Conservation (phyloP, 352 stramenopile species). For the Phytophthora ramorum region DNA sequence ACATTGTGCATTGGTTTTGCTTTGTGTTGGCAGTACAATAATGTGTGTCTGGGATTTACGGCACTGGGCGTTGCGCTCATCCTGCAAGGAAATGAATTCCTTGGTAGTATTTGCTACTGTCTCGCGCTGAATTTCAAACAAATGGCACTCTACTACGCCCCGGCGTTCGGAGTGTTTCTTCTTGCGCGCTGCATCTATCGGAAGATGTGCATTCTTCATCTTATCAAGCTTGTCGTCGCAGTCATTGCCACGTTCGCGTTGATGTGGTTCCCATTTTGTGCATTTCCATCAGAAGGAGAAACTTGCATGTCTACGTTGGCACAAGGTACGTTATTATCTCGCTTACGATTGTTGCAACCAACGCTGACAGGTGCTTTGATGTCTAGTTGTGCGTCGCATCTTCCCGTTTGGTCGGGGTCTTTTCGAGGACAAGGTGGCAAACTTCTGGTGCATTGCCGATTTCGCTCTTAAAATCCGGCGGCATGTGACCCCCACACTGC, state of each 20-base stretch:
- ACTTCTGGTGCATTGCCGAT: conserved; percentile 95
- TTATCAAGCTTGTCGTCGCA: conserved; percentile 80
- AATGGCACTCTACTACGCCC: conserved; percentile 99
- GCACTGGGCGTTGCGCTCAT: conserved; percentile 76
- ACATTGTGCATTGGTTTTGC: background rate
- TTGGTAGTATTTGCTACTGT: conserved; percentile 89
- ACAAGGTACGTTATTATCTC: conserved; percentile 57
- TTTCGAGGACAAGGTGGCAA: conserved; percentile 99
- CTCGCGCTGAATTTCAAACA: conserved; percentile 99
- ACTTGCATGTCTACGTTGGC: conserved; percentile 65
- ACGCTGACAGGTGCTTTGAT: conserved; percentile 7
- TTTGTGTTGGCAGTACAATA: conserved; percentile 92
- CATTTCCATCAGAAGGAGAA: conserved; percentile 45
- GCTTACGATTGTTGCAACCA: background rate
- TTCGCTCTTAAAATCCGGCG: conserved; percentile 78
- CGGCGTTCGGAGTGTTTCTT: conserved; percentile 94
- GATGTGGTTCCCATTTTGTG: conserved; percentile 93
- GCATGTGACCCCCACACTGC: conserved; percentile 50
- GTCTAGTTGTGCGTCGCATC: conserved; percentile 90
- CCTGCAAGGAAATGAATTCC: conserved; percentile 75
- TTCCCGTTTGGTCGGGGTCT: conserved; percentile 96
- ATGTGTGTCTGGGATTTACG: conserved; percentile 95
- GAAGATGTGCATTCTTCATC: conserved; percentile 51
- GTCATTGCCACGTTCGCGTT: conserved; percentile 91
- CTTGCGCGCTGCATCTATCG: conserved; percentile 88